phyloP scores from a whole-genome alignment of 257 asterid species.

The Salvia hispanica region DNA sequence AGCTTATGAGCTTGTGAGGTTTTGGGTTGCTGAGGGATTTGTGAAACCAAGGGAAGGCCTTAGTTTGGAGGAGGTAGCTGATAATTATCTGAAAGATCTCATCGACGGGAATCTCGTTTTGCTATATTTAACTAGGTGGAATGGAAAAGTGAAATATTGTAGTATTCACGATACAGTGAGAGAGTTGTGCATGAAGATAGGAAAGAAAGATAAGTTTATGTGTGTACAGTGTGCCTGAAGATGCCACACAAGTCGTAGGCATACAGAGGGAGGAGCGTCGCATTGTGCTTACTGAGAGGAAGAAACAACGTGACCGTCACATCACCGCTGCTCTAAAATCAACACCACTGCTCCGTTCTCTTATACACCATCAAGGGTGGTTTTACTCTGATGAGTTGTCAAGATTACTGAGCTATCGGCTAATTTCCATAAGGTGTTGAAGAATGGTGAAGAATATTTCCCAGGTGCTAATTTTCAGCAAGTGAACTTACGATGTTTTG shows the following conservation, averaged over 20 bases:
- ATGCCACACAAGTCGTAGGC: background rate
- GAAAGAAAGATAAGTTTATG: background rate
- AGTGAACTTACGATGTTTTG: no score
- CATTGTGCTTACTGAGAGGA: background rate
- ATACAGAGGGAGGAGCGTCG: no score
- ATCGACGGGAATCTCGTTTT: background rate
- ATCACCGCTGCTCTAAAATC: no score
- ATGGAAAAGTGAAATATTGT: background rate
- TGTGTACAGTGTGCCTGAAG: background rate
- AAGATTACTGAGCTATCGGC: no score
- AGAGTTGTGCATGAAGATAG: background rate
- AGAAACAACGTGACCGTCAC: background rate
- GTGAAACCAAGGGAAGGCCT: background rate
- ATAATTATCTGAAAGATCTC: background rate
- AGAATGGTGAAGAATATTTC: no score
- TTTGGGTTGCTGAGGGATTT: background rate
- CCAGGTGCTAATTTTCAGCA: no score
- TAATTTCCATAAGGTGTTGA: no score
- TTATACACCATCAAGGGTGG: no score
- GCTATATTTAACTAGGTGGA: background rate
- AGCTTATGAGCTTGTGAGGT: background rate
- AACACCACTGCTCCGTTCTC: no score
- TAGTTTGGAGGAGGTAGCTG: background rate
- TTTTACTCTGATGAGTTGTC: no score
- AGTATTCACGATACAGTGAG: background rate